phyloP scores from a whole-genome alignment of 2,329 filamentous ascomycete species.

The Tympanopsis confertula region DNA sequence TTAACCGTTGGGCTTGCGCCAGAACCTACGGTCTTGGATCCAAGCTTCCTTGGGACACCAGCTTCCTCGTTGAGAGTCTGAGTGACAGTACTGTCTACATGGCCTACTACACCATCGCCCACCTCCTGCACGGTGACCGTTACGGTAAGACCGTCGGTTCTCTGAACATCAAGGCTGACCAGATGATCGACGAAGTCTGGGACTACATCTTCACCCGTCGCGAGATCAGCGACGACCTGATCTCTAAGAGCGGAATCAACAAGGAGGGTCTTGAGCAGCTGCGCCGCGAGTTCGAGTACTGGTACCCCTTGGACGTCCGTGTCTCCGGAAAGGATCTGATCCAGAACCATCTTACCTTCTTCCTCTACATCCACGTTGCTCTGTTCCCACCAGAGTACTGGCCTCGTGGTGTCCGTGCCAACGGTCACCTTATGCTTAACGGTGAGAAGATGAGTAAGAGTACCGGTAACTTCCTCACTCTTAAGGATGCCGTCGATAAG shows the following conservation, averaged over 20 bases:
- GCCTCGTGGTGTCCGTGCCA: slow-evolving; percentile 75
- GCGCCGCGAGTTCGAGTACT: slow-evolving; percentile 90
- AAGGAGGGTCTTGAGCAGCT: slow-evolving; percentile 65
- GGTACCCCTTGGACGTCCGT: slow-evolving; percentile 83
- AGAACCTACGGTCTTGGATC: slow-evolving; percentile 86
- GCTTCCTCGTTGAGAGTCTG: slow-evolving; percentile 84
- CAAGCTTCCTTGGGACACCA: slow-evolving; percentile 84
- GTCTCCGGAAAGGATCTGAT: slow-evolving; percentile 88
- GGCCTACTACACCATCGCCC: slow-evolving; percentile 62
- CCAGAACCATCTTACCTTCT: slow-evolving; percentile 90
- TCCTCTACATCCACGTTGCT: slow-evolving; percentile 84
- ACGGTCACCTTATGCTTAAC: slow-evolving; percentile 88
- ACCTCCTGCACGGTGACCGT: slow-evolving; percentile 69
- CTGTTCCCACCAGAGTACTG: slow-evolving; percentile 82
- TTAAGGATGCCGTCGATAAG: slow-evolving; percentile 75
- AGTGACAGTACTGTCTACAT: slow-evolving; percentile 90
- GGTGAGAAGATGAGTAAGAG: slow-evolving; percentile 98
- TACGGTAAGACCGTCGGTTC: slow-evolving; percentile 66
- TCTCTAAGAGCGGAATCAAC: slow-evolving; percentile 53
- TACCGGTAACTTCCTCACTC: slow-evolving; percentile 91
- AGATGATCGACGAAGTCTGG: slow-evolving; percentile 93
- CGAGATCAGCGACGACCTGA: slow-evolving; percentile 54
- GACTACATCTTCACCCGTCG: slow-evolving; percentile 83
- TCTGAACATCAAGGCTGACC: slow-evolving; percentile 62
- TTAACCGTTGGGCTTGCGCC: slow-evolving; percentile 91